A percentile compares a stretch with the other conserved stretches of the same genome.
Evolutionary conservation across 345 rosid species (phyloP).

Genomic region (Pistacia integerrima): DNA sequence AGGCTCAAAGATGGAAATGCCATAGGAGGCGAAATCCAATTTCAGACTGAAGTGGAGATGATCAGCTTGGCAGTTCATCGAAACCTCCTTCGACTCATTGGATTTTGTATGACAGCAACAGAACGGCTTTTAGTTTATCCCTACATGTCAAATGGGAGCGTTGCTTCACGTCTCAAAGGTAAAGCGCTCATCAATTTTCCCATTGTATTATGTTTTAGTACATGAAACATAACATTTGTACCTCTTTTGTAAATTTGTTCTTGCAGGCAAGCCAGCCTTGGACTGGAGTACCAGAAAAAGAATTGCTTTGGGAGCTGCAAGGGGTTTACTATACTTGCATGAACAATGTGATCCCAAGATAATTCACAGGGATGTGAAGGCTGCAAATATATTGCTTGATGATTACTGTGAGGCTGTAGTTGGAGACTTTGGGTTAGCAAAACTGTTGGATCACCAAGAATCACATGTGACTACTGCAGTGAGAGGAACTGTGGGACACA

Average conservation of each 20-base stretch:
- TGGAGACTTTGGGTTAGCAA: slow-evolving; percentile 95
- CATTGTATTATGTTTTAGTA: too few relatives aligned
- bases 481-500: slow-evolving; percentile 95
- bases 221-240: too few relatives aligned
- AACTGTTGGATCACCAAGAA: slow-evolving; percentile 82
- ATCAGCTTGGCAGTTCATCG: slow-evolving; percentile 94
- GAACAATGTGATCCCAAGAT: slow-evolving; percentile 98
- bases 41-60: slow-evolving; percentile 94
- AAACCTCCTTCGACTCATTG: slow-evolving; percentile 74
- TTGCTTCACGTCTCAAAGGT: slow-evolving; percentile 92
- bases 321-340: slow-evolving; percentile 90
- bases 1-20: slow-evolving; percentile 76
- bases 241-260: not conserved
- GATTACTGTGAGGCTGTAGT: slow-evolving; percentile 85
- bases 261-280: slow-evolving; percentile 73
- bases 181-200: not conserved
- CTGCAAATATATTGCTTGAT: slow-evolving; percentile 91
- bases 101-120: slow-evolving; percentile 75
- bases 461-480: slow-evolving; percentile 95
- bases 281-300: slow-evolving; percentile 93
- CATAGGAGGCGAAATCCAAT: slow-evolving; percentile 74
- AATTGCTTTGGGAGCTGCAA: slow-evolving; percentile 88
- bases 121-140: slow-evolving; percentile 92
- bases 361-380: slow-evolving; percentile 94
- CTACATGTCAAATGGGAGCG: slow-evolving; percentile 96